Evolutionary conservation across 1,284 basidiomycete species (phyloP).

Genomic region (Ceratobasidium sp.): DNA sequence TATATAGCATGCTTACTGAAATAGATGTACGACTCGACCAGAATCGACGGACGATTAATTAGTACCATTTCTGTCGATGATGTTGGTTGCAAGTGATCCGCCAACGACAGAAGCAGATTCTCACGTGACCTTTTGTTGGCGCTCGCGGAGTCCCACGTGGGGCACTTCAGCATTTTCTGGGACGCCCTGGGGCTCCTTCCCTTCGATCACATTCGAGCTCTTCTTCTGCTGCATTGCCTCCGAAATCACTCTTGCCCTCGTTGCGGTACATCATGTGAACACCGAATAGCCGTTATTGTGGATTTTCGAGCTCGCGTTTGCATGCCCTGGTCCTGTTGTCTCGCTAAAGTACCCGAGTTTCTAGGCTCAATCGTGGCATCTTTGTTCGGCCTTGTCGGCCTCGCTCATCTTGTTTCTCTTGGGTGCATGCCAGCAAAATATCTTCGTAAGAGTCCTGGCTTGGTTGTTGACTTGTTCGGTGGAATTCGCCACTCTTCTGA

Average conservation of each 20-base stretch:
- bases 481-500: conserved; percentile 14
- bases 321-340: neutral
- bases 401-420: neutral
- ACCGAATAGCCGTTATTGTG: neutral
- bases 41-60: neutral
- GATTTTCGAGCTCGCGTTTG: conserved; percentile 10
- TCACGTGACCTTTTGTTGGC: conserved; percentile 9
- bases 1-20: neutral
- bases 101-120: too few species aligned
- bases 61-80: neutral
- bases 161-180: neutral
- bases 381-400: neutral
- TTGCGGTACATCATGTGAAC: conserved; percentile 25
- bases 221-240: conserved; percentile 8
- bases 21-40: neutral
- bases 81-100: conserved; percentile 13
- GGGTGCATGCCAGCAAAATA: neutral
- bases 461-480: neutral
- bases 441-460: neutral
- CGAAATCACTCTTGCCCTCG: neutral
- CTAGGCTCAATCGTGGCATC: neutral
- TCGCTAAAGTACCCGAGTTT: conserved; percentile 7
- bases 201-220: conserved; percentile 29
- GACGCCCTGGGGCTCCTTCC: neutral
- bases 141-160: conserved; percentile 3